These are phyloP conservation scores for Apostasia ramifera DNA, from an alignment of 106 monocot genomes.

Conservation along the genomic window DNA sequence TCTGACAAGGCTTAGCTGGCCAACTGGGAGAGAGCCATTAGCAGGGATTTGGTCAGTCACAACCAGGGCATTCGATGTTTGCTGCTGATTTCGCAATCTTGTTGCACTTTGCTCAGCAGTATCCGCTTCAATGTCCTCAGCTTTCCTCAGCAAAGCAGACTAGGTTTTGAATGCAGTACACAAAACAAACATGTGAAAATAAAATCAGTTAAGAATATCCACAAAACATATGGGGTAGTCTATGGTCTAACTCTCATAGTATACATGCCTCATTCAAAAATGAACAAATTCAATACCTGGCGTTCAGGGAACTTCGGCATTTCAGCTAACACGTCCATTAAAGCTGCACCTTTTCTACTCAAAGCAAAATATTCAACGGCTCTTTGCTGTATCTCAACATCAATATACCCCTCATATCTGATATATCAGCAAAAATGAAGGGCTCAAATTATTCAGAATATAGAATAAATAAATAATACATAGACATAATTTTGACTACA, in stretches of 20 bases:
- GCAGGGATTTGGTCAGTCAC: constrained; percentile 69
- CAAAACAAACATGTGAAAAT: not conserved
- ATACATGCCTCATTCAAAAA: not conserved
- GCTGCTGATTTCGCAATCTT: constrained; percentile 86
- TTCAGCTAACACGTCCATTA: constrained; percentile 85
- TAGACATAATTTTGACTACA: too few species aligned
- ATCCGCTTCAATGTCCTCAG: constrained; percentile 89
- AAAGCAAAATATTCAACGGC: constrained; percentile 97
- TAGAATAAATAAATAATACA: not conserved
- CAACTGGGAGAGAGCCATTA: constrained; percentile 56
- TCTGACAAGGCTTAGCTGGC: constrained; percentile 59
- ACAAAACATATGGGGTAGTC: too few species aligned
- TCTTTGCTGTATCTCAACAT: constrained; percentile 98
- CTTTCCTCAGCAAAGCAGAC: constrained; percentile 90
- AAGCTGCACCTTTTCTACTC: constrained; percentile 78
- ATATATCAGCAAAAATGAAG: not conserved
- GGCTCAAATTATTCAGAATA: not conserved
- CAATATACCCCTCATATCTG: constrained; percentile 95
- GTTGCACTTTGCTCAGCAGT: constrained; percentile 98
- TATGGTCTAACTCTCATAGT: not conserved
- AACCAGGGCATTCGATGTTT: constrained; percentile 85
- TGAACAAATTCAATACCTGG: constrained; percentile 40
- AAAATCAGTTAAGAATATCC: not conserved
- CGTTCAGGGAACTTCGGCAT: constrained; percentile 99
- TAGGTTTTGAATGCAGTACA: not conserved